Percentiles rank a stretch among this genome's conserved stretches.
phyloP scores from a whole-genome alignment of 2,329 filamentous ascomycete species.

The Cladophialophora bantiana region DNA sequence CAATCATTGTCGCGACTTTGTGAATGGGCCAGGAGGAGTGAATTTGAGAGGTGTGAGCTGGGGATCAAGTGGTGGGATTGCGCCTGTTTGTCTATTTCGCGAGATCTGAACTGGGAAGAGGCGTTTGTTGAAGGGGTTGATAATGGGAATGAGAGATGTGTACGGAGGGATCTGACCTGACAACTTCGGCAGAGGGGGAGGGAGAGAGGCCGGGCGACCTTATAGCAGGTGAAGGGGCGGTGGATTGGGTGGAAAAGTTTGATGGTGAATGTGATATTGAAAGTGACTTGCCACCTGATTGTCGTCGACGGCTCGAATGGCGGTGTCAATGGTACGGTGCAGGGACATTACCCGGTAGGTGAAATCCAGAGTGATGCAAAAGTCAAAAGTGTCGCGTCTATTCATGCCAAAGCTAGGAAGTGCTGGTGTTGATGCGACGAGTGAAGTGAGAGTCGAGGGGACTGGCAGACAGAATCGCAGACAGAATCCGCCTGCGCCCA shows the following conservation, averaged over 20 bases:
- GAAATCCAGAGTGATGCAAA: conserved; percentile 36
- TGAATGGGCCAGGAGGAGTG: conserved; percentile 1
- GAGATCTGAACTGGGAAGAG: neutral
- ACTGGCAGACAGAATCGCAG: conserved; percentile 13
- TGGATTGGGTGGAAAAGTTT: conserved; percentile 1
- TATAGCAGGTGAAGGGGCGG: neutral
- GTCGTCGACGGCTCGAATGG: conserved; percentile 40
- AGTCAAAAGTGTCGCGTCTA: conserved; percentile 32
- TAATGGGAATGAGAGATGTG: neutral
- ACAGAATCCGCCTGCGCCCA: conserved; percentile 23
- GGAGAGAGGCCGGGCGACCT: neutral
- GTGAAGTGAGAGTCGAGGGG: conserved; percentile 30
- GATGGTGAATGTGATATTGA: neutral
- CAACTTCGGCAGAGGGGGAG: neutral
- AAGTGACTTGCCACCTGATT: conserved; percentile 33
- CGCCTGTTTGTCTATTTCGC: neutral
- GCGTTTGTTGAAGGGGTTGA: neutral
- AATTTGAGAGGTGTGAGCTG: conserved; percentile 7
- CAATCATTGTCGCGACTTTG: conserved; percentile 13
- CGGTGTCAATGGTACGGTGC: conserved; percentile 38
- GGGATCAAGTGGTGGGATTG: neutral
- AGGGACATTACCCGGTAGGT: conserved; percentile 38
- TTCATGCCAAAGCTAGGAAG: conserved; percentile 35
- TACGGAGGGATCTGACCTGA: neutral
- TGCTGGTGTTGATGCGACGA: conserved; percentile 4